Evolutionary conservation across 225 moss, liverwort and hornwort genomes (phyloP).

Genomic region (Polytrichum formosum): DNA sequence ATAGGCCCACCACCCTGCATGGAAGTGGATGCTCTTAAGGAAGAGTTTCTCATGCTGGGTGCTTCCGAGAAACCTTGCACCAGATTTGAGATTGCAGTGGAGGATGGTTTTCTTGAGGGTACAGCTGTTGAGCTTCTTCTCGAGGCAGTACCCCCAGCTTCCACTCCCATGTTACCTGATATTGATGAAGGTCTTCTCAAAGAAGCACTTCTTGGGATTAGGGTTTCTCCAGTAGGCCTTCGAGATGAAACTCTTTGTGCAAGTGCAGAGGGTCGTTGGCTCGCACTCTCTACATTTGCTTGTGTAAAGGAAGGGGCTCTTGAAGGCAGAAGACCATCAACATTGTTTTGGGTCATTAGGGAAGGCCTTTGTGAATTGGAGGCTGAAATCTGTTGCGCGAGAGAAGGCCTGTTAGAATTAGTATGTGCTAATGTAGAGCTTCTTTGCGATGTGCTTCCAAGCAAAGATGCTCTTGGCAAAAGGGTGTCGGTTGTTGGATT

Average conservation of each 20-base stretch:
- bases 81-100: constrained; percentile 3
- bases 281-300: not conserved
- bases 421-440: constrained; percentile 6
- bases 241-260: constrained; percentile 9
- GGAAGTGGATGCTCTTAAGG: constrained; percentile 1
- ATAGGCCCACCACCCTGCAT: constrained; percentile 6
- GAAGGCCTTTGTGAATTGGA: constrained; percentile 2
- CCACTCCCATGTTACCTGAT: not conserved
- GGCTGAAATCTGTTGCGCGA: constrained; percentile 2
- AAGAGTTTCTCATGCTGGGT: not conserved
- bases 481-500: not conserved
- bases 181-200: constrained; percentile 4
- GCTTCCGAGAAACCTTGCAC: constrained; percentile 12
- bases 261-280: constrained; percentile 13
- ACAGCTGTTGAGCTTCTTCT: constrained; percentile 15
- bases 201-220: constrained; percentile 6
- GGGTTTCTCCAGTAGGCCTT: constrained; percentile 3
- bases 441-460: constrained; percentile 14
- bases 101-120: constrained; percentile 18
- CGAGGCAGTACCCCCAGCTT: constrained; percentile 8
- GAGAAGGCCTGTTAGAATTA: constrained; percentile 11
- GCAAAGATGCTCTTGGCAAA: constrained; percentile 6
- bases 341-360: not conserved
- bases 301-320: not conserved
- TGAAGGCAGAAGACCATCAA: not conserved